These are phyloP conservation scores for Sphagnurus paluster DNA, from an alignment of 1,284 basidiomycete genomes.

Conservation along the genomic window DNA sequence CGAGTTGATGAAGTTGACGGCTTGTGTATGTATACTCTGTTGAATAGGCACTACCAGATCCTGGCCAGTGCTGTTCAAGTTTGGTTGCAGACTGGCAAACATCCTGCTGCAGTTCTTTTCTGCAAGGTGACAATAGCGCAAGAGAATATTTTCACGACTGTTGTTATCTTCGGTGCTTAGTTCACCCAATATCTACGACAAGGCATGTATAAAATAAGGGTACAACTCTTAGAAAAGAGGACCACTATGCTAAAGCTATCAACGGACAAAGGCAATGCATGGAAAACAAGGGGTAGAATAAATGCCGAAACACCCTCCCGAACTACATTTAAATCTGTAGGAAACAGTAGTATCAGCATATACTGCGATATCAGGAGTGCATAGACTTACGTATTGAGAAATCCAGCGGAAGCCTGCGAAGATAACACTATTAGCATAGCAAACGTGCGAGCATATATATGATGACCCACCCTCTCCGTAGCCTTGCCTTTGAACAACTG, in stretches of 20 bases:
- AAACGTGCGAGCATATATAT: conserved; percentile 7
- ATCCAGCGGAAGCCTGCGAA: conserved; percentile 92
- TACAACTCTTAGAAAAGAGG: conserved; percentile 12
- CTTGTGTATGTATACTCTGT: too few relatives aligned
- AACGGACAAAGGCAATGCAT: conserved; percentile 22
- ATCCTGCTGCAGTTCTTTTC: too few relatives aligned
- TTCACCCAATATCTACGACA: too few relatives aligned
- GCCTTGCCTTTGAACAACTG: conserved; percentile 97
- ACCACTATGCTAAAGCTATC: conserved; percentile 11
- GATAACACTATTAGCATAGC: conserved; percentile 10
- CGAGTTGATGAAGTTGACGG: too few relatives aligned
- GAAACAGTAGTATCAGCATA: neutral
- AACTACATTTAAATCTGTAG: conserved; percentile 13
- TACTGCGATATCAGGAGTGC: neutral
- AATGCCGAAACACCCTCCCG: conserved; percentile 4
- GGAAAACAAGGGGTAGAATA: conserved; percentile 6
- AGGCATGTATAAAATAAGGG: conserved; percentile 13
- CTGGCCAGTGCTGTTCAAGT: too few relatives aligned
- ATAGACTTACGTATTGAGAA: conserved; percentile 79
- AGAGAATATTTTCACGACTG: too few relatives aligned
- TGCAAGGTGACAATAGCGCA: too few relatives aligned
- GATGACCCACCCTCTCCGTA: conserved; percentile 84
- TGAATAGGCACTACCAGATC: too few relatives aligned
- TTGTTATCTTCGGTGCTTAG: too few relatives aligned
- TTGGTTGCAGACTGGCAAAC: too few relatives aligned